phyloP scores from a whole-genome alignment of 2,329 filamentous ascomycete genomes.

The Ascomycota sp. region DNA sequence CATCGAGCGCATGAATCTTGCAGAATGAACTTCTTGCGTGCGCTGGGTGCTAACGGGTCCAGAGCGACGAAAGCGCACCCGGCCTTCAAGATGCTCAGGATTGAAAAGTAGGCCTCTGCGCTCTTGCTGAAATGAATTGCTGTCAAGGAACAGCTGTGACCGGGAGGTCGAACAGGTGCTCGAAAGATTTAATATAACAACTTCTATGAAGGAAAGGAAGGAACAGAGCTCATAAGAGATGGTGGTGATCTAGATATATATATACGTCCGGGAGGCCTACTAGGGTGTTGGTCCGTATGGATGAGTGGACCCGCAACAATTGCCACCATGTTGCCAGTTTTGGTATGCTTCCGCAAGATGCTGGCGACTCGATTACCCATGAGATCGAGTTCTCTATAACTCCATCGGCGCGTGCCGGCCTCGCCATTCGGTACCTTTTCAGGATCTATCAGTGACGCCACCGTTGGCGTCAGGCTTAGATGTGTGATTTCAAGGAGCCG shows the following conservation, averaged over 20 bases:
- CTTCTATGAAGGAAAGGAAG: too few relatives aligned
- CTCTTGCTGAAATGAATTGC: constrained; percentile 72
- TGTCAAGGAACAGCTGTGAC: too few relatives aligned
- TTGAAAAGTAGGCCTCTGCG: constrained; percentile 63
- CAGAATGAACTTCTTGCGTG: constrained; percentile 60
- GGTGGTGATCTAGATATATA: too few relatives aligned
- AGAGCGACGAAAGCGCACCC: constrained; percentile 67
- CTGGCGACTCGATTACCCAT: constrained; percentile 55
- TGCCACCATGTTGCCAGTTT: constrained; percentile 43
- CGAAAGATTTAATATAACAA: too few relatives aligned
- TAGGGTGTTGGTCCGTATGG: too few relatives aligned
- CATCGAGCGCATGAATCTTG: constrained; percentile 47
- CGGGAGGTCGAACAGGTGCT: too few relatives aligned
- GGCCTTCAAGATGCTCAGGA: constrained; percentile 63
- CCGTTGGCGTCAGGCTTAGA: constrained; percentile 68
- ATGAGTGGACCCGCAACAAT: too few relatives aligned
- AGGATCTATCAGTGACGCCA: constrained; percentile 55
- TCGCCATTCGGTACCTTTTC: constrained; percentile 36
- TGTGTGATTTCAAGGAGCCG: constrained; percentile 48
- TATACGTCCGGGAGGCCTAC: too few relatives aligned
- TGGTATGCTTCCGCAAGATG: constrained; percentile 30
- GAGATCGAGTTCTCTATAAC: constrained; percentile 49
- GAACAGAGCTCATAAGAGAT: too few relatives aligned
- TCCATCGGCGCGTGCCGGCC: constrained; percentile 38
- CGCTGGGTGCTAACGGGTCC: constrained; percentile 50